phyloP scores from a whole-genome alignment of 176 grass and related monocot species.

The Lolium multiflorum region DNA sequence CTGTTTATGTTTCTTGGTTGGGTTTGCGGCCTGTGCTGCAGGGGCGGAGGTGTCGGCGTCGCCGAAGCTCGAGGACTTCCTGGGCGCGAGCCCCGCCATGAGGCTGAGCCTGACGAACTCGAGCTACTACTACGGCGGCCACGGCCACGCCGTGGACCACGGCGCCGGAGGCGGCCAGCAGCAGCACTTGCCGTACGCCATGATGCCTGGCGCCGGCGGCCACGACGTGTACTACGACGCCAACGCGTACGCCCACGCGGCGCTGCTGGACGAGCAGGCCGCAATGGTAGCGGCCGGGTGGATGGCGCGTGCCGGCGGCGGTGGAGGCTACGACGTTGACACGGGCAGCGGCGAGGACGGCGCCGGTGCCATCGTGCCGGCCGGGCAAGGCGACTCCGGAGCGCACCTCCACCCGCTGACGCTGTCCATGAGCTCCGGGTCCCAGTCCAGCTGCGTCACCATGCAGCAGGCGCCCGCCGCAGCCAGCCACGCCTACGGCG shows the following conservation, averaged over 20 bases:
- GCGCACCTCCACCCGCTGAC: constrained; percentile 63
- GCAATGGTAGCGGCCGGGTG: constrained; percentile 47
- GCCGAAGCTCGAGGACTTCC: constrained; percentile 96
- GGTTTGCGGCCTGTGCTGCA: constrained; percentile 36
- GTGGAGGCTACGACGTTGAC: not conserved
- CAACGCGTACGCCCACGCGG: constrained; percentile 15
- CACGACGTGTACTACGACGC: constrained; percentile 61
- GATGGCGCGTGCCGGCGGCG: not conserved
- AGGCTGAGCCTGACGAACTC: constrained; percentile 72
- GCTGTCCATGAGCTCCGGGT: constrained; percentile 91
- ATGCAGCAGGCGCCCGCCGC: constrained; percentile 38
- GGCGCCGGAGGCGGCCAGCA: constrained; percentile 11
- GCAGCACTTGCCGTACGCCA: constrained; percentile 55
- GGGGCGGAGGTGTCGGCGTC: constrained; percentile 70
- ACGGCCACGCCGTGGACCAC: constrained; percentile 19
- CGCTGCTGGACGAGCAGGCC: constrained; percentile 39
- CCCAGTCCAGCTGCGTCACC: constrained; percentile 84
- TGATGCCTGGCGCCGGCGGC: constrained; percentile 41
- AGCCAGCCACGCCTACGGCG: not conserved
- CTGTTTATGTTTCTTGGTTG: constrained; percentile 40
- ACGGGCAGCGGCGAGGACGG: constrained; percentile 27
- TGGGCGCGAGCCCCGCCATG: constrained; percentile 83
- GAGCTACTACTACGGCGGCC: constrained; percentile 70
- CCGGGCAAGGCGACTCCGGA: not conserved
- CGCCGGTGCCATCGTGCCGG: constrained; percentile 35